Conservation (phyloP, 306 rosid species). For the Comarum palustre region DNA sequence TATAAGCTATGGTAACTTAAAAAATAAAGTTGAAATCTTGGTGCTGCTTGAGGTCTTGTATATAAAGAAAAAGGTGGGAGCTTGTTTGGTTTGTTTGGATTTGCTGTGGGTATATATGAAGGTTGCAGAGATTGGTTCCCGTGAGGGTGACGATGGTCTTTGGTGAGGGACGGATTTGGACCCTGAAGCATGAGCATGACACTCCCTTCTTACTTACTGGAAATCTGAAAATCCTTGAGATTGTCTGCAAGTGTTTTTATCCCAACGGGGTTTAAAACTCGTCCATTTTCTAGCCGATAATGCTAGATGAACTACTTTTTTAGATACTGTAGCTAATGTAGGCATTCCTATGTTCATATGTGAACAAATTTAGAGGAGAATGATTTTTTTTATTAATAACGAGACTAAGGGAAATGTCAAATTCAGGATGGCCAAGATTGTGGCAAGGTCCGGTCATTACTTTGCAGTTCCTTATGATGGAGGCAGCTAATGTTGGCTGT, state of each 20-base stretch:
- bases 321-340: too few species aligned
- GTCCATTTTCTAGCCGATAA: too few species aligned
- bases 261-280: too few species aligned
- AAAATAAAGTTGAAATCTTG: constrained; percentile 2
- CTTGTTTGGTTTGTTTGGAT: constrained; percentile 11
- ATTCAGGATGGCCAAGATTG: background rate
- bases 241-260: background rate
- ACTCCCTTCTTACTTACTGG: background rate
- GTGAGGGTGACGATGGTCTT: constrained; percentile 28
- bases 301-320: too few species aligned
- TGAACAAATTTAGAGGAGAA: too few species aligned
- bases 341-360: too few species aligned
- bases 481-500: constrained; percentile 10
- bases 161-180: background rate
- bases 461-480: constrained; percentile 15
- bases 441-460: background rate
- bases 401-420: background rate
- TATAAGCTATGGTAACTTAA: background rate
- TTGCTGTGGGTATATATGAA: constrained; percentile 36
- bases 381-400: too few species aligned
- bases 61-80: background rate
- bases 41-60: background rate
- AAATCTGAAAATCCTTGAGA: background rate
- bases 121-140: constrained; percentile 20
- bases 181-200: background rate